phyloP scores from a whole-genome alignment of 2,329 filamentous ascomycete genomes.

The Plectosphaerella sp. region DNA sequence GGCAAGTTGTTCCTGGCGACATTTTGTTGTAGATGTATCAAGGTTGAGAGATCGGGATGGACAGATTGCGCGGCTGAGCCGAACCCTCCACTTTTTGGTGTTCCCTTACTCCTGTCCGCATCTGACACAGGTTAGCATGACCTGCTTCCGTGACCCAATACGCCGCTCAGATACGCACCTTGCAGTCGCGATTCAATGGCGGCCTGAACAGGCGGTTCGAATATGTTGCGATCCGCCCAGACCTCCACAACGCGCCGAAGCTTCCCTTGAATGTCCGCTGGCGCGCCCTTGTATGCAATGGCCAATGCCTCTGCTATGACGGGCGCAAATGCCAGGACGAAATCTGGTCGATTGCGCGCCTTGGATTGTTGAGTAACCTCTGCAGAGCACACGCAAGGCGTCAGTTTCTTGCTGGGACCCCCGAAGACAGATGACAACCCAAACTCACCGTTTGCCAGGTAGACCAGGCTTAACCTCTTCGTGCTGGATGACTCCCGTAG shows the following conservation, averaged over 20 bases:
- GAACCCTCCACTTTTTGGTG: constrained; percentile 38
- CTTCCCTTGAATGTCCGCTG: constrained; percentile 82
- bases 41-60: constrained; percentile 70
- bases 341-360: constrained; percentile 87
- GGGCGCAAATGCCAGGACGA: constrained; percentile 85
- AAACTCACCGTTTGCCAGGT: constrained; percentile 82
- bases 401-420: neutral
- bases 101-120: neutral
- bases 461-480: constrained; percentile 86
- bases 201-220: constrained; percentile 73
- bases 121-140: neutral
- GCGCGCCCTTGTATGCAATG: constrained; percentile 85
- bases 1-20: constrained; percentile 69
- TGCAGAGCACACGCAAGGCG: constrained; percentile 27
- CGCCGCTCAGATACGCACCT: constrained; percentile 45
- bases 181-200: constrained; percentile 76
- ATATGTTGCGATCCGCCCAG: constrained; percentile 84
- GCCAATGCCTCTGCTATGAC: constrained; percentile 88
- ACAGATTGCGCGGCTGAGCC: constrained; percentile 59
- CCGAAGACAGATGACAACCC: neutral
- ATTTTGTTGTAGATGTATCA: constrained; percentile 71
- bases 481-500: constrained; percentile 81
- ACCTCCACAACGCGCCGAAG: constrained; percentile 88
- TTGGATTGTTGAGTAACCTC: constrained; percentile 97
- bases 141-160: too few relatives aligned